Conservation (phyloP, 805 yeast species). For the Clavispora phyllophila region DNA sequence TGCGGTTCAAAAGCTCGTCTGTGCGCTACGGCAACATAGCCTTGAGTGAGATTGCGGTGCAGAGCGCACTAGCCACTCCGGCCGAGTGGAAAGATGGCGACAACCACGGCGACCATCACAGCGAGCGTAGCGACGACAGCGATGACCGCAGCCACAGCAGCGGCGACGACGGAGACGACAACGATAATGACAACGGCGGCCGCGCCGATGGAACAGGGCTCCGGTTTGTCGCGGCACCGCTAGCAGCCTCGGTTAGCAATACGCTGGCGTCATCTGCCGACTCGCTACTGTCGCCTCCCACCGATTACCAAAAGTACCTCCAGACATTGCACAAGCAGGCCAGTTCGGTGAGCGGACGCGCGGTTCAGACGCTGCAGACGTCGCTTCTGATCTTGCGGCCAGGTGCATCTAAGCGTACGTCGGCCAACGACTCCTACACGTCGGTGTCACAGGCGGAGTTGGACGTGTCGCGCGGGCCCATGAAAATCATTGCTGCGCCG, state of each 20-base stretch:
- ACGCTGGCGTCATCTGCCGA: conserved; percentile 9
- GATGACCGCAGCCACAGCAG: neutral
- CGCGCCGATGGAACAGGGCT: neutral
- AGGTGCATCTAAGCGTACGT: neutral
- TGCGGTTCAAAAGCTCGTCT: conserved; percentile 38
- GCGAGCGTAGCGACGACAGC: neutral
- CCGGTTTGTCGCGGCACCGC: neutral
- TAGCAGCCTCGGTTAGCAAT: conserved; percentile 10
- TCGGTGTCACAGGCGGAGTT: conserved; percentile 12
- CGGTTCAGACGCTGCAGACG: conserved; percentile 15
- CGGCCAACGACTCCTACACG: conserved; percentile 6
- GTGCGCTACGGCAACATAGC: conserved; percentile 22
- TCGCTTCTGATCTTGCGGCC: conserved; percentile 8
- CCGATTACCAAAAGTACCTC: conserved; percentile 19
- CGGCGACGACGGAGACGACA: neutral
- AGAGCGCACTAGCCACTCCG: conserved; percentile 5
- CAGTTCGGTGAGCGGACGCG: conserved; percentile 8
- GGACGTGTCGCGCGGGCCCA: conserved; percentile 7
- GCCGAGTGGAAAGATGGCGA: neutral
- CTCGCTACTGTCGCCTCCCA: conserved; percentile 2
- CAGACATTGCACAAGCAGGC: conserved; percentile 11
- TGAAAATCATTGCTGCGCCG: conserved; percentile 34
- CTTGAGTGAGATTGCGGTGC: conserved; percentile 8
- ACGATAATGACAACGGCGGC: neutral
- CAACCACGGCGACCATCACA: neutral